These are phyloP conservation scores for Protomyces macrosporus DNA, from an alignment of 1,139 yeast genomes.

Conservation along the genomic window DNA sequence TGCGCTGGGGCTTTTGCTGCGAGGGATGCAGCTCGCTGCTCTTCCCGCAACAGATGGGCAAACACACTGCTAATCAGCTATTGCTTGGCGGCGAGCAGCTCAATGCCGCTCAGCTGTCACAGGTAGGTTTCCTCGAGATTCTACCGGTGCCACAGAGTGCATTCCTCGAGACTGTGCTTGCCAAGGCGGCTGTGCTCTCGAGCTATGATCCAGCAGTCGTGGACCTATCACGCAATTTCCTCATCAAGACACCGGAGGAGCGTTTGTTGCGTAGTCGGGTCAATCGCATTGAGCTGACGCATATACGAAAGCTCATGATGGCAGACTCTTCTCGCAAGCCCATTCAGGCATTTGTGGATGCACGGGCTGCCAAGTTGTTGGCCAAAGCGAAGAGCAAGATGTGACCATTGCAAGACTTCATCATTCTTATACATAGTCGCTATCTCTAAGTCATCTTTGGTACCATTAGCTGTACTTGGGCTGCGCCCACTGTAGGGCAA, in stretches of 20 bases:
- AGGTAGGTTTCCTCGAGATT: conserved; percentile 4
- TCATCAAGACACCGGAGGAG: not conserved
- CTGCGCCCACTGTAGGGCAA: not conserved
- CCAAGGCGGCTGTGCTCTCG: conserved; percentile 7
- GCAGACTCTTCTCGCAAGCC: conserved; percentile 3
- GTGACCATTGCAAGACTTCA: not conserved
- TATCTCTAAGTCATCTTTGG: not conserved
- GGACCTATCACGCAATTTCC: not conserved
- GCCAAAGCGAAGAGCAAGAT: not conserved
- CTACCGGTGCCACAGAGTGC: not conserved
- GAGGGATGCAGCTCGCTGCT: conserved; percentile 18
- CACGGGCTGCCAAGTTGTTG: conserved; percentile 11
- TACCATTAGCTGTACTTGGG: conserved; percentile 1
- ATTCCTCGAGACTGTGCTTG: not conserved
- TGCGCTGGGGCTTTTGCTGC: conserved; percentile 23
- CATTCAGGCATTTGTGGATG: conserved; percentile 17
- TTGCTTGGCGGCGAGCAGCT: conserved; percentile 11
- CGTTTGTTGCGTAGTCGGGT: conserved; percentile 1
- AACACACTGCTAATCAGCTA: conserved; percentile 16
- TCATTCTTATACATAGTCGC: not conserved
- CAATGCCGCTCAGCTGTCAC: not conserved
- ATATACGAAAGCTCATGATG: conserved; percentile 12
- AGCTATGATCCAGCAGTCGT: conserved; percentile 7
- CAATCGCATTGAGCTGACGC: conserved; percentile 11
- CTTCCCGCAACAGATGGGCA: conserved; percentile 10